phyloP scores from a whole-genome alignment of 1,139 yeast genomes.

The Nakaseomyces bracarensis region DNA sequence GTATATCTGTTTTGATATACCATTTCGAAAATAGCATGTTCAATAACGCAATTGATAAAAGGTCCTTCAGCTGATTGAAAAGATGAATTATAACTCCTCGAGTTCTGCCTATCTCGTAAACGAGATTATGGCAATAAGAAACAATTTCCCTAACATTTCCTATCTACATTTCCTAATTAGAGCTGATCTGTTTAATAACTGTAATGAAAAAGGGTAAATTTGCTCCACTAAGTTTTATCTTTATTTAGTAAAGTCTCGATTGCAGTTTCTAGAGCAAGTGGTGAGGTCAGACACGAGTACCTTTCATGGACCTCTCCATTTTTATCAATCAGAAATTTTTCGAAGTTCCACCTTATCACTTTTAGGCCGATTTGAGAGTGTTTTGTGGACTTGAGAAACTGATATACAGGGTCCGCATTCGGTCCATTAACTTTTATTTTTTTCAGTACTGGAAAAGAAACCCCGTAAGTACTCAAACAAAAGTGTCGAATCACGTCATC shows the following conservation, averaged over 20 bases:
- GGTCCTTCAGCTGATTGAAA: too few species aligned
- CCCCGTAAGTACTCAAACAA: slow-evolving; percentile 55
- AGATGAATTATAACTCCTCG: too few species aligned
- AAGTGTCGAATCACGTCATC: slow-evolving; percentile 48
- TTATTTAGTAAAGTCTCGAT: slow-evolving; percentile 2
- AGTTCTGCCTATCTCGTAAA: too few species aligned
- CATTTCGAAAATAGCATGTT: too few species aligned
- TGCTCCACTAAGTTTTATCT: too few species aligned
- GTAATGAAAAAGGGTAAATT: too few species aligned
- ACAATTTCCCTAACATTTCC: too few species aligned
- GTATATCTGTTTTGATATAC: too few species aligned
- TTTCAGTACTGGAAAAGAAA: slow-evolving; percentile 52
- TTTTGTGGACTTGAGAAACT: slow-evolving; percentile 56
- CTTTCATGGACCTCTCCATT: slow-evolving; percentile 62
- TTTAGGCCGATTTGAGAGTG: slow-evolving; percentile 50
- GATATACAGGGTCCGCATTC: slow-evolving; percentile 63
- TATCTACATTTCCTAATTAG: too few species aligned
- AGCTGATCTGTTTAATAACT: too few species aligned
- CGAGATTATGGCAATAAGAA: too few species aligned
- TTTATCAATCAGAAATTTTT: slow-evolving; percentile 63
- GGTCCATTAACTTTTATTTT: slow-evolving; percentile 81
- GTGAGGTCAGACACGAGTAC: slow-evolving; percentile 57
- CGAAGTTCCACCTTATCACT: slow-evolving; percentile 81
- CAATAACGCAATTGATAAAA: too few species aligned
- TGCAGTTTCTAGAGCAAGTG: slow-evolving; percentile 29